Conservation (phyloP, 305 asterid genomes). For the Striga hermonthica region DNA sequence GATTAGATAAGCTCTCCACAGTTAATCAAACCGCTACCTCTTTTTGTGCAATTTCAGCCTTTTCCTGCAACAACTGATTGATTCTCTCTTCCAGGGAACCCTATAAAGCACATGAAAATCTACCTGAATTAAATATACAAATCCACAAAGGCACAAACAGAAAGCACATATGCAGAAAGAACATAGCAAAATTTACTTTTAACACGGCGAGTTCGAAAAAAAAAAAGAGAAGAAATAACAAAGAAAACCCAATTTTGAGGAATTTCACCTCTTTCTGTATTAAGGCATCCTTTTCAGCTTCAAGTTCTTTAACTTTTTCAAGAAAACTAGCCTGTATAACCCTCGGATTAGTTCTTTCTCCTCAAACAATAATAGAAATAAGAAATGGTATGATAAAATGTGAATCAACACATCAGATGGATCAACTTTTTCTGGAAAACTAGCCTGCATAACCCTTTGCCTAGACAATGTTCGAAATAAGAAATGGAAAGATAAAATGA, state of each 20-base stretch:
- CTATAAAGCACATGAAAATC: slow-evolving; percentile 28
- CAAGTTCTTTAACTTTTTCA: slow-evolving; percentile 43
- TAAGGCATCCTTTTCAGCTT: slow-evolving; percentile 47
- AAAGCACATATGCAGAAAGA: not conserved
- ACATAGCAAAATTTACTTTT: not conserved
- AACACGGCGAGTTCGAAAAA: no score
- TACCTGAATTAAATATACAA: no score
- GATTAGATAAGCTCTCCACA: slow-evolving; percentile 12
- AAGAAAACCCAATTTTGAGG: not conserved
- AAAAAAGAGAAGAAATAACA: not conserved
- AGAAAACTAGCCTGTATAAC: slow-evolving; percentile 45
- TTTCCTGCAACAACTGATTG: slow-evolving; percentile 38
- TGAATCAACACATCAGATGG: slow-evolving; percentile 12
- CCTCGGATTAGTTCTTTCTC: slow-evolving; percentile 31
- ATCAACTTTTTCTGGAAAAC: slow-evolving; percentile 38
- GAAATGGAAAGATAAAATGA: slow-evolving; percentile 14
- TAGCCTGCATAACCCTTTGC: slow-evolving; percentile 43
- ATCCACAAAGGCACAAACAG: no score
- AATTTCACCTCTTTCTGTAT: slow-evolving; percentile 48
- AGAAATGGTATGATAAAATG: slow-evolving; percentile 1
- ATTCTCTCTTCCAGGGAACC: slow-evolving; percentile 36
- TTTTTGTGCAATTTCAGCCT: slow-evolving; percentile 34
- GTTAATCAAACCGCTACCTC: slow-evolving; percentile 32
- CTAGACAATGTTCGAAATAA: slow-evolving; percentile 20
- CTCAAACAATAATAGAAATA: not conserved